Evolutionary conservation across 164 flowering plant genomes (phyloP).

Genomic region (Liquidambar formosana): DNA sequence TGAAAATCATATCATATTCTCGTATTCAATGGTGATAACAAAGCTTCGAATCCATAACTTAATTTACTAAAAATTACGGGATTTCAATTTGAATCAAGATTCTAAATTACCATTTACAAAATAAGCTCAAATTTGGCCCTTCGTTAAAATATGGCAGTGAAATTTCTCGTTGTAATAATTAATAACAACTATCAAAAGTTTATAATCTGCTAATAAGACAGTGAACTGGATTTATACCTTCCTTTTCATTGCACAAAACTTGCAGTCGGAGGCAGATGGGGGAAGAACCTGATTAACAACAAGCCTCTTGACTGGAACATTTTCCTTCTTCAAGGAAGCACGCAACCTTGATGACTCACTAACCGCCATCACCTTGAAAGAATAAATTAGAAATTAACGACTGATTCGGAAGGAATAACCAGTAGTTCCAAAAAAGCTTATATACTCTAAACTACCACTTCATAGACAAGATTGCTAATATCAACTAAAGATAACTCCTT

Average conservation of each 20-base stretch:
- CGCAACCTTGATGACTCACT: slow-evolving; percentile 82
- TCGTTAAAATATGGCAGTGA: no score
- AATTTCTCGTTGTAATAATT: no score
- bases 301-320: slow-evolving; percentile 79
- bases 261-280: slow-evolving; percentile 86
- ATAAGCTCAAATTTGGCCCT: neutral
- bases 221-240: slow-evolving; percentile 51
- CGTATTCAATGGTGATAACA: neutral
- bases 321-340: slow-evolving; percentile 81
- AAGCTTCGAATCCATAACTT: neutral
- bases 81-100: neutral
- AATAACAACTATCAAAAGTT: no score
- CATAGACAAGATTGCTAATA: no score
- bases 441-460: neutral
- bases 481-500: no score
- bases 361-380: slow-evolving; percentile 87
- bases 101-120: neutral
- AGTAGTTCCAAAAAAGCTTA: neutral
- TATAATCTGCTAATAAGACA: no score
- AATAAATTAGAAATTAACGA: neutral
- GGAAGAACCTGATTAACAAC: slow-evolving; percentile 92
- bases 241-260: slow-evolving; percentile 86
- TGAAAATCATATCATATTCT: neutral
- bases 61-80: neutral
- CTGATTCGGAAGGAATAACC: neutral